Base-by-base conservation (phyloP, 1,284 basidiomycete species). In the Rhodotorula sp. region DNA sequence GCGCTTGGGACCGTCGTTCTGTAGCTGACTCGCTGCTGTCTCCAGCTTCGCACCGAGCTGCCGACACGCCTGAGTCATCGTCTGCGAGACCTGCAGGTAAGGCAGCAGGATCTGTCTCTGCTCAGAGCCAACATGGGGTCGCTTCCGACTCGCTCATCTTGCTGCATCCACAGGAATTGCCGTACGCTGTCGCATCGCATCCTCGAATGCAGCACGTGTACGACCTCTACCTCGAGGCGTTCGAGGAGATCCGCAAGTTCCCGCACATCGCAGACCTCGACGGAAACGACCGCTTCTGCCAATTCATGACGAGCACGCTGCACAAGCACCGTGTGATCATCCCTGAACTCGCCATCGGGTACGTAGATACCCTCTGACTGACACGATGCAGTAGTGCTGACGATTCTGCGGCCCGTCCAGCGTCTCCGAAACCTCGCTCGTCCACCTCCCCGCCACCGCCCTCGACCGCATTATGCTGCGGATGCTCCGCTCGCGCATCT, bases 401-500 rank as follows among this genome's bases (percentile, higher is more conserved):
- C 34, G 34, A 34, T 23, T 1, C 66, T 78, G 27, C 5, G 14
- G 12, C 61, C 7, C 77, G 75, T 1, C 75, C 46, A 81, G 82
- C 42, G 79, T 83, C 48, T 80, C 80, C 52, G 82, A 83, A 67
- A 75, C 77, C 13, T 88, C 90, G 0, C 92, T 91, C 23, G 88
- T 87, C 1, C 88, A 91, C 79, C 85, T 96, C 17, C 84, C 87
- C 0, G 88, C 92, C 0, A 90, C 92, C 67, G 85, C 87, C 64
- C 85, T 96, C 21, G 93, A 96, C 80, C 86, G 90, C 13, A 93
- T 95, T 81, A 92, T 95, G 89, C 87, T 88, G 34, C 87, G 92
- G 42, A 96, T 96, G 93, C 86, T 96, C 14, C 86, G 92, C 58
- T 94, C 92, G 5, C 86, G 93, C 65, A 93, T 96, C 80, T 93